Evolutionary conservation across 23 red algal genomes (phyloP), one percentile per base, ranked within the genome.

Genomic region (Agarophyton chilense): DNA sequence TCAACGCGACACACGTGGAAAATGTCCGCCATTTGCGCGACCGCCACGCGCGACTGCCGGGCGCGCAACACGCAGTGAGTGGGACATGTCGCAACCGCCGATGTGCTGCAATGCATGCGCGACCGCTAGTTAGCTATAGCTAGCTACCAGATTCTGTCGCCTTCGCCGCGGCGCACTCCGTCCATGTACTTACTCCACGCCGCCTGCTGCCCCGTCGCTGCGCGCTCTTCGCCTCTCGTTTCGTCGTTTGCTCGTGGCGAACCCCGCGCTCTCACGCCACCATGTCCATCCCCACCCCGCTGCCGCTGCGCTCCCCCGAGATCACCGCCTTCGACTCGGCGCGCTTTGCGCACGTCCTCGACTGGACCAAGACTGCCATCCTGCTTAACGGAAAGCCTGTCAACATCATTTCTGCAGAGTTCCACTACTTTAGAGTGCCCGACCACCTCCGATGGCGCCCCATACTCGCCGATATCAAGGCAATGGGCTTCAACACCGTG

Each of bases 351-450:
- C 12, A 3, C n/a, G 17, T 40, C 29, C 47, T 98, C 53, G 78
- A 93, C 77, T 98, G 82, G 82, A 92, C 82, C 14, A 50, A 36
- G 10, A 80, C 57, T 42, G 43, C 38, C 35, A 19, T 98, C 9
- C 71, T 93, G 57, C 47, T 98, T 19, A 57, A 91, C 86, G 95
- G 95, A 2, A 81, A 74, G 46, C 88, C 88, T 36, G 54, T 77
- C 26, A 57, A 65, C 42, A 56, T 98, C 42, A 51, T 98, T 31
- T 98, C 89, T 2, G 95, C 87, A 16, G 95, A 98, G 74, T 93
- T 98, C 28, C 95, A 98, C 38, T 98, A 98, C 72, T 97, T 86
- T 39, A 61, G 95, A 22, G 73, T 98, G 28, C 95, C 95, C 11
- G 95, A 98, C 78, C 40, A 52, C 4, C 41, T n/a, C 34, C 49